A percentile compares a stretch with the other conserved stretches of the same genome.
Evolutionary conservation across 352 stramenopile species (phyloP).

Genomic region (Phytophthora vignae): DNA sequence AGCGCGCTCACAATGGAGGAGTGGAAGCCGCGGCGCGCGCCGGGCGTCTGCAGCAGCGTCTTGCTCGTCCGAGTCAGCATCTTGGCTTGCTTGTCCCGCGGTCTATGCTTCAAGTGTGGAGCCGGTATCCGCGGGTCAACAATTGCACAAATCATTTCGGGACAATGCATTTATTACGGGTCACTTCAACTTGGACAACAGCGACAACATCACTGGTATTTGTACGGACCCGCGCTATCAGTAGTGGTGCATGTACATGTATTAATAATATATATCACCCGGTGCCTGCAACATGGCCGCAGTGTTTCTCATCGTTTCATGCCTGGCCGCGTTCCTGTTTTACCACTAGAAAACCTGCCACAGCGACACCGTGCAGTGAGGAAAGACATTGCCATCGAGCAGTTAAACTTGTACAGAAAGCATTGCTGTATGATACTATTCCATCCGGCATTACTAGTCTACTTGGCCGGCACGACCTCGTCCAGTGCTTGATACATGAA

Average conservation of each 20-base stretch:
- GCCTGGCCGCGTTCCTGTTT: too few relatives aligned
- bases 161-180: too few relatives aligned
- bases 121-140: slow-evolving; percentile 5
- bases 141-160: slow-evolving; percentile 8
- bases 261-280: too few relatives aligned
- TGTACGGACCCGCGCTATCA: too few relatives aligned
- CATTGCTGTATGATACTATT: not conserved
- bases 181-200: too few relatives aligned
- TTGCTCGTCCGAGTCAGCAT: slow-evolving; percentile 28
- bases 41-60: slow-evolving; percentile 19
- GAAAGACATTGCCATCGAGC: too few relatives aligned
- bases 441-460: slow-evolving; percentile 1
- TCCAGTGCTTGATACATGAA: slow-evolving; percentile 86
- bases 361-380: too few relatives aligned
- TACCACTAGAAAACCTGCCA: too few relatives aligned
- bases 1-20: slow-evolving; percentile 72
- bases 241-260: too few relatives aligned
- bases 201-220: too few relatives aligned
- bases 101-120: slow-evolving; percentile 39
- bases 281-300: too few relatives aligned
- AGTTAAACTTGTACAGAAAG: not conserved
- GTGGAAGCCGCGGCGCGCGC: slow-evolving; percentile 53
- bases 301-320: too few relatives aligned
- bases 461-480: slow-evolving; percentile 48
- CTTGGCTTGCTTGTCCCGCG: not conserved